Conservation (phyloP, 345 rosid species). For the Turritis glabra region DNA sequence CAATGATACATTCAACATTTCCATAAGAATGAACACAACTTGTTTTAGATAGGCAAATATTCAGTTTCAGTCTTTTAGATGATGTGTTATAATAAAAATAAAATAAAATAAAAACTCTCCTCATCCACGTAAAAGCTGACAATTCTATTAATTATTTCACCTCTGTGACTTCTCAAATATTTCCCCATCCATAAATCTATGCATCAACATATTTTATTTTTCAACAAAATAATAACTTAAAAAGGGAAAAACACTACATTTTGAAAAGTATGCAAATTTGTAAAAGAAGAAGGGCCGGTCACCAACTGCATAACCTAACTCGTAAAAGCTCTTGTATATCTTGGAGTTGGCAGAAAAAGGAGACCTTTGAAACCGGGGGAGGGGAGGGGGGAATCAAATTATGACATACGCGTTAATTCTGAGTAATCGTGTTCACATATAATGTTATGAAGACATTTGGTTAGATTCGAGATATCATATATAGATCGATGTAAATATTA, state of each 20-base stretch:
- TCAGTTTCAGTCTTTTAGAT: no score
- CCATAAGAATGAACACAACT: background rate
- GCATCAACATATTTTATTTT: background rate
- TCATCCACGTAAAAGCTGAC: no score
- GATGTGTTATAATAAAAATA: background rate
- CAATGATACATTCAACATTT: background rate
- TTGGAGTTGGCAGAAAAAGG: conserved; percentile 33
- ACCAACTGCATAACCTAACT: conserved; percentile 40
- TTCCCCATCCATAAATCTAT: background rate
- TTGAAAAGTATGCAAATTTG: conserved; percentile 2
- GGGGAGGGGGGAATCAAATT: background rate
- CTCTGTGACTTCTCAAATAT: background rate
- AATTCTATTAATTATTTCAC: background rate
- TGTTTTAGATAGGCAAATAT: background rate
- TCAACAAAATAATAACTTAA: conserved; percentile 10
- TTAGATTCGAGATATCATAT: background rate
- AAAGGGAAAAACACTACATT: background rate
- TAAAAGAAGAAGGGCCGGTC: conserved; percentile 25
- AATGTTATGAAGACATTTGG: conserved; percentile 3
- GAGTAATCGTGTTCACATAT: conserved; percentile 21
- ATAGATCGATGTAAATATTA: background rate
- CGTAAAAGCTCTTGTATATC: conserved; percentile 26
- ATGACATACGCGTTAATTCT: background rate
- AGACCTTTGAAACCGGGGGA: conserved; percentile 15
- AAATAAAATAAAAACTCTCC: no score